A percentile compares a stretch with the other conserved stretches of the same genome.
phyloP scores from a whole-genome alignment of 805 yeast genomes.

The Starmerella roubikii region DNA sequence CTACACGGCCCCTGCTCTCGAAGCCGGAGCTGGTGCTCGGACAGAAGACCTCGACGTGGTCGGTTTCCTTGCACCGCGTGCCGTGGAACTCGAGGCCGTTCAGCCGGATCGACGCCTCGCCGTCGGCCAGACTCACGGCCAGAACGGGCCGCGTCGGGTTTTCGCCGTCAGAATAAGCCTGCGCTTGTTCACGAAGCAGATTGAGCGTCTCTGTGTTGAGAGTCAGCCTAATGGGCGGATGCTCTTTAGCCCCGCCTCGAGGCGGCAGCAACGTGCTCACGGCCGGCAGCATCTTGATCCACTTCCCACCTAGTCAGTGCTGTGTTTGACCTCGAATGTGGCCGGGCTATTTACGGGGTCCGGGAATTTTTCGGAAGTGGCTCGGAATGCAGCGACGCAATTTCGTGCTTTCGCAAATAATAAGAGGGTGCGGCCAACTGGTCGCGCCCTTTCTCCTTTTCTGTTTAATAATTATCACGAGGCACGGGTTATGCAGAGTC shows the following conservation, averaged over 20 bases:
- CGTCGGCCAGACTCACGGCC: slow-evolving; percentile 8
- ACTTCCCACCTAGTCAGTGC: too few relatives aligned
- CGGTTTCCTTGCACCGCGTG: slow-evolving; percentile 17
- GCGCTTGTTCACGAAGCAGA: slow-evolving; percentile 1
- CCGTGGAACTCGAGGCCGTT: slow-evolving; percentile 14
- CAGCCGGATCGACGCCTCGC: slow-evolving; percentile 10
- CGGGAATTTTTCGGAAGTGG: too few relatives aligned
- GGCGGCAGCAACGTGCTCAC: neutral
- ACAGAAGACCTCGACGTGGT: slow-evolving; percentile 14
- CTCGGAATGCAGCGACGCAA: too few relatives aligned
- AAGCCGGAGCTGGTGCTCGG: slow-evolving; percentile 6
- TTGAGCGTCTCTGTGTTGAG: slow-evolving; percentile 13
- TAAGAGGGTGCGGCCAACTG: too few relatives aligned
- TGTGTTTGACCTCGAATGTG: too few relatives aligned
- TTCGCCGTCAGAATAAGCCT: neutral
- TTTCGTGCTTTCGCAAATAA: too few relatives aligned
- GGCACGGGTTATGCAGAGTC: too few relatives aligned
- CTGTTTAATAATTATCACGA: too few relatives aligned
- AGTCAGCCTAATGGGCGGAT: slow-evolving; percentile 20
- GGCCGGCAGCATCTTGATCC: too few relatives aligned
- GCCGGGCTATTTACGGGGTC: too few relatives aligned
- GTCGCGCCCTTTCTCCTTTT: too few relatives aligned
- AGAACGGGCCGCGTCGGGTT: neutral
- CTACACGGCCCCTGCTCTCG: slow-evolving; percentile 14
- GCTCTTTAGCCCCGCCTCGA: neutral